Base-by-base conservation (phyloP, 2,329 filamentous ascomycete genomes). In the Nemania diffusa region DNA sequence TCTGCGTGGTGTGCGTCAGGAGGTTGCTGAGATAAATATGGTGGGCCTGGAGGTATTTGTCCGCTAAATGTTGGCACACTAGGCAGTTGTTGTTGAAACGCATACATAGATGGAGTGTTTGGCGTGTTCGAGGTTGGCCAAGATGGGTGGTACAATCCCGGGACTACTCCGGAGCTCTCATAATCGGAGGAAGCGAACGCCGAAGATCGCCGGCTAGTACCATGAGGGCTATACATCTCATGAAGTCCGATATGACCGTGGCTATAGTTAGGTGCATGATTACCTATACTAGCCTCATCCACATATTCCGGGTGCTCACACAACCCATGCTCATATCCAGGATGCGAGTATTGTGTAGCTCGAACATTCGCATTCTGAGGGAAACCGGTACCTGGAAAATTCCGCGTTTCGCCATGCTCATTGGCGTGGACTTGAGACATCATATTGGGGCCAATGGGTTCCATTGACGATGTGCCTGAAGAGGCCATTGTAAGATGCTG, bases 181-280 rank as follows among this genome's bases (percentile, higher is more conserved):
- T 84, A 87, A n/a, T 87, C 85, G 32, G 81, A 78, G 0, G 78
- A 74, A 0, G 80, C 75, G 70, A 80, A 83, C 17, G 85, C 78
- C 0, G 84, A 84, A 0, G 84, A 77, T 20, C 84, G 81, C 32
- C 85, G 80, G 68, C 81, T 81, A 1, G 78, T 71, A 42, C 84
- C 82, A 59, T 86, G 83, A 1, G 82, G 76, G 42, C 77, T 80
- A 5, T 84, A 81, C 69, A 86, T 79, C 40, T 86, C 84, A 22
- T 78, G 77, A 22, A 87, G 74, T 2, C 81, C 73, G 9, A 87
- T 52, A 37, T 67, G 76, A 37, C 75, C 74, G 40, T 80, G 80
- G 26, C n/a, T 26, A n/a, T 64, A 69, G 52, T 26, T 60, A 3
- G 59, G 26, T 17, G 57, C 40, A 51, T 29, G 71, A 24, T 53